phyloP scores from a whole-genome alignment of 2,329 filamentous ascomycete genomes.

The Hymenoscyphus occultus region DNA sequence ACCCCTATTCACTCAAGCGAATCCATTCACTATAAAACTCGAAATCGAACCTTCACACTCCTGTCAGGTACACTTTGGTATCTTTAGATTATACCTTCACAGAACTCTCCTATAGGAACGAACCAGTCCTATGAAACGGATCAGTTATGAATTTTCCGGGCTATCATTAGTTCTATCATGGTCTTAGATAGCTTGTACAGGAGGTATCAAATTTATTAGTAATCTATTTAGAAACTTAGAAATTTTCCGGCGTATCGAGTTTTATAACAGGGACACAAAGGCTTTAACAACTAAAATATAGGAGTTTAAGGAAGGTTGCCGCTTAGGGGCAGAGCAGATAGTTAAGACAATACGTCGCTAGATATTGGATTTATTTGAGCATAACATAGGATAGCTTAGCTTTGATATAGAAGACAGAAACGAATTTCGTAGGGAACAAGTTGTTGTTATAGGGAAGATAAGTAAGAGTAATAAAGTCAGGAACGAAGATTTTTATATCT shows the following conservation, averaged over 20 bases:
- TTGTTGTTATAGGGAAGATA: constrained; percentile 9
- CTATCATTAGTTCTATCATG: constrained; percentile 16
- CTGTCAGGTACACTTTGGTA: constrained; percentile 7
- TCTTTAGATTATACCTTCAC: constrained; percentile 12
- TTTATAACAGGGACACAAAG: background rate
- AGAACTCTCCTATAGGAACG: constrained; percentile 14
- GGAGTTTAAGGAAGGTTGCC: constrained; percentile 6
- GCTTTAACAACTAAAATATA: constrained; percentile 8
- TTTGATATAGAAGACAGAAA: constrained; percentile 7
- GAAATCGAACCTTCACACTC: no score
- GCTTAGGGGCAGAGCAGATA: background rate
- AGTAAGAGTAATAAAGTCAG: background rate
- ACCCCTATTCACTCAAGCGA: no score
- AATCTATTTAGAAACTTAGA: background rate
- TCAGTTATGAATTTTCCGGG: background rate
- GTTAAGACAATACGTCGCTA: background rate
- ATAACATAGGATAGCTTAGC: constrained; percentile 5
- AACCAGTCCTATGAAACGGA: constrained; percentile 1
- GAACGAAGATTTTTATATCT: background rate
- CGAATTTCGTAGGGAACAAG: background rate
- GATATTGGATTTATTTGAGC: constrained; percentile 8
- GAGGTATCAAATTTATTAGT: constrained; percentile 14
- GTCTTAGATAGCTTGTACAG: constrained; percentile 14
- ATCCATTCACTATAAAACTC: no score
- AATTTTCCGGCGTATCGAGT: background rate